These are phyloP conservation scores for Naganishia liquefaciens DNA, from an alignment of 1,284 basidiomycete genomes.

Conservation along the genomic window DNA sequence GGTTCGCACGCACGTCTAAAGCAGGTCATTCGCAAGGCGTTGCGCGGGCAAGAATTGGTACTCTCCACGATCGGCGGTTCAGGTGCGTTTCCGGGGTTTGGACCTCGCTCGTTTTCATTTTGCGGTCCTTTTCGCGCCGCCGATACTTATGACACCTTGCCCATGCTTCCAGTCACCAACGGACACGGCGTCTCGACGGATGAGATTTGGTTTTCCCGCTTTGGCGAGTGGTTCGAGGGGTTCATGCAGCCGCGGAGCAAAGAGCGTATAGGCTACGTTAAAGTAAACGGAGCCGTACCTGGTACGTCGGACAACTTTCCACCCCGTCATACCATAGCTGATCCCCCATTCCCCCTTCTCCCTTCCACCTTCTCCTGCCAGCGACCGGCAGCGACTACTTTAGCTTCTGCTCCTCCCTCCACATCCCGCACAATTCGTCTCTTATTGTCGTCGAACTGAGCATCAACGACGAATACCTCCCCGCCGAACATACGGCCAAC, in stretches of 20 bases:
- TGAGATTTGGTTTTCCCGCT: conserved; percentile 47
- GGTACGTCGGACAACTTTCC: conserved; percentile 35
- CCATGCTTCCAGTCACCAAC: conserved; percentile 44
- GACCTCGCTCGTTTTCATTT: not conserved
- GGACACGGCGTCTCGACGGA: conserved; percentile 45
- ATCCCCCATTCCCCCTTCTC: not conserved
- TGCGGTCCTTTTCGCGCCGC: not conserved
- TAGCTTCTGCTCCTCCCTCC: conserved; percentile 50
- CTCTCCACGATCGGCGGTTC: conserved; percentile 50
- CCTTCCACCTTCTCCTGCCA: conserved; percentile 3
- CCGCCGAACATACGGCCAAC: conserved; percentile 47
- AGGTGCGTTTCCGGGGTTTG: conserved; percentile 37
- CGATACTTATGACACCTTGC: not conserved
- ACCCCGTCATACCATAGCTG: not conserved
- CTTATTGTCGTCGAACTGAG: conserved; percentile 51
- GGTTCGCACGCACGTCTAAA: conserved; percentile 31
- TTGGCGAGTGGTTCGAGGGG: conserved; percentile 45
- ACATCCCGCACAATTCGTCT: conserved; percentile 46
- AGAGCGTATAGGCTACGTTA: not conserved
- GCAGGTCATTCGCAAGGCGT: conserved; percentile 43
- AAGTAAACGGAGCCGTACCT: conserved; percentile 48
- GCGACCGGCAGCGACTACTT: conserved; percentile 54
- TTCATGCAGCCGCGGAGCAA: conserved; percentile 35
- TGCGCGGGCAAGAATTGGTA: conserved; percentile 46
- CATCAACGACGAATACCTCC: conserved; percentile 51